Conservation (phyloP, 2,329 filamentous ascomycete genomes). For the Taxawa tesnikishii region DNA sequence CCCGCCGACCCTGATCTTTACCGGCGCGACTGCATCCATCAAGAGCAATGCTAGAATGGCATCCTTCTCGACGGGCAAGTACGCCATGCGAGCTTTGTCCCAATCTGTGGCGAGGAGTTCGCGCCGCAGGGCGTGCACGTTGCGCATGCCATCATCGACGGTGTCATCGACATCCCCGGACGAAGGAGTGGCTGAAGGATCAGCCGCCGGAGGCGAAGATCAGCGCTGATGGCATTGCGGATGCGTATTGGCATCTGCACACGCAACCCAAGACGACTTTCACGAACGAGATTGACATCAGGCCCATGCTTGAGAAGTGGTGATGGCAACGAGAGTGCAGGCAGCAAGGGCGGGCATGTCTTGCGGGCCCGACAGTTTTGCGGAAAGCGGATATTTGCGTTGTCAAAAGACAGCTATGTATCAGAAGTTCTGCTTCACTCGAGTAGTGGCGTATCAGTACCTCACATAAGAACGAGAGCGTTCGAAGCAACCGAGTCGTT, state of each 20-base stretch:
- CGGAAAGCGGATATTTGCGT: too few relatives aligned
- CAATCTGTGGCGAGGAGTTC: constrained; percentile 76
- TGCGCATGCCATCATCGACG: constrained; percentile 71
- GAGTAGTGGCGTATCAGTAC: too few relatives aligned
- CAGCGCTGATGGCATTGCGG: constrained; percentile 66
- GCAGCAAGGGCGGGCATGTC: too few relatives aligned
- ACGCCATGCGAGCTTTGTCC: constrained; percentile 59
- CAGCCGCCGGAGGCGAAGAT: constrained; percentile 55
- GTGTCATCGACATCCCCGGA: constrained; percentile 71
- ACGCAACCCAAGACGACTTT: constrained; percentile 68
- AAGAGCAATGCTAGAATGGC: constrained; percentile 59
- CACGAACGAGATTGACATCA: constrained; percentile 68
- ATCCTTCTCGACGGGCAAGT: constrained; percentile 68
- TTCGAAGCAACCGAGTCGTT: too few relatives aligned
- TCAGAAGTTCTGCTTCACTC: too few relatives aligned
- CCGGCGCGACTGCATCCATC: constrained; percentile 71
- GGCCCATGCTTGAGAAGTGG: constrained; percentile 77
- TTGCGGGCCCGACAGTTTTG: too few relatives aligned
- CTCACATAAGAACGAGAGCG: too few relatives aligned
- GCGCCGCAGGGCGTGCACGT: constrained; percentile 76
- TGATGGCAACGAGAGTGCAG: too few relatives aligned
- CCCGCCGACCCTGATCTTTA: constrained; percentile 73
- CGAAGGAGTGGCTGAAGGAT: constrained; percentile 46
- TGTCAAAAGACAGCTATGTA: too few relatives aligned
- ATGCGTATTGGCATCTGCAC: constrained; percentile 75